Base-by-base conservation (phyloP, 352 stramenopile species). In the Pythium oligandrum region DNA sequence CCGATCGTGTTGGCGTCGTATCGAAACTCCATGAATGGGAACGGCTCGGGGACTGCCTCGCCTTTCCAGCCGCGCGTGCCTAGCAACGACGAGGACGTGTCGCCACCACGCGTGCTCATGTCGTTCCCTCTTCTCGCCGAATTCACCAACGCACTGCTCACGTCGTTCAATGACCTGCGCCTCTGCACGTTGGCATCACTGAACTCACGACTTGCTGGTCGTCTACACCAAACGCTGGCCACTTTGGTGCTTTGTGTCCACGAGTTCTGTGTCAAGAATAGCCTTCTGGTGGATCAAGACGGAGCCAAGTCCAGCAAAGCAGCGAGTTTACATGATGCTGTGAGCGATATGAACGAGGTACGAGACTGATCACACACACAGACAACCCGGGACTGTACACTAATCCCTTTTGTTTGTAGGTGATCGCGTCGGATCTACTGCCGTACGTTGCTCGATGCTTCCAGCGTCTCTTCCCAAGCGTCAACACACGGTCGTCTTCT, bases 111-210 rank as follows among this genome's bases (percentile, higher is more conserved):
- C 11, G 70, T 76, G n/a, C 69, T 96, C 17, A 90, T 96, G 78
- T 79, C 83, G 31, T 95, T 92, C 57, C 86, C 86, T n/a, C 66
- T 92, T 35, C 49, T 93, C 43, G 86, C 85, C 0, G 81, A 93
- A 55, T 86, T 93, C 44, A 93, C 79, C 3, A 96, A 96, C 66
- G 73, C 77, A 2, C 26, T 96, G 31, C 55, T 96, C 2, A 62
- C 71, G 30, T 90, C 80, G 6, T 78, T 95, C 30, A 96, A 96
- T 44, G 80, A 95, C 44, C 66, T 96, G n/a, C 77, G 84, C 9
- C 59, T 90, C 40, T 93, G 82, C 52, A 71, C 75, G 31, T 86
- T 93, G 36, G 53, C 60, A 6, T 90, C 82, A 7, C 54, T 93
- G 32, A 66, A 81, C 51, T 73, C 64, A 40, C 79, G 78, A 32